phyloP scores from a whole-genome alignment of 208 protist genomes.

The Trypanosoma theileri region DNA sequence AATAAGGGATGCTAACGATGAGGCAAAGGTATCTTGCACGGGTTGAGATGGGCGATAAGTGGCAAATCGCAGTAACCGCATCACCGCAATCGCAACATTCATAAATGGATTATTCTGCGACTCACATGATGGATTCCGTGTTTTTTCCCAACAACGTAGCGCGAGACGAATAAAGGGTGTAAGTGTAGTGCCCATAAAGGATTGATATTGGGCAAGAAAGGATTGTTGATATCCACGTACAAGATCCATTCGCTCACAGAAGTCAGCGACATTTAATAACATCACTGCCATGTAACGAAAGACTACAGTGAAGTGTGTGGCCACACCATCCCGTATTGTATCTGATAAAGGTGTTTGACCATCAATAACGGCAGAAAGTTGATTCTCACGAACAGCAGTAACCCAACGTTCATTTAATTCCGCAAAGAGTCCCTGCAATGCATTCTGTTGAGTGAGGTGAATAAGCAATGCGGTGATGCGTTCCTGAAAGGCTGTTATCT shows the following conservation, averaged over 20 bases:
- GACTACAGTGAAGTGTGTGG: conserved; percentile 52
- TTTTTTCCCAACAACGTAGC: conserved; percentile 49
- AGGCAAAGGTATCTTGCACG: conserved; percentile 23
- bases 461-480: conserved; percentile 55
- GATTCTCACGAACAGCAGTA: conserved; percentile 33
- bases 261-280: conserved; percentile 76
- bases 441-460: conserved; percentile 35
- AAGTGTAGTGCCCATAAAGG: conserved; percentile 50
- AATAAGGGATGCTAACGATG: conserved; percentile 38
- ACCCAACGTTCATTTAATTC: conserved; percentile 55
- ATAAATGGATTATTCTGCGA: conserved; percentile 48
- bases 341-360: background rate
- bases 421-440: conserved; percentile 45
- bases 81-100: conserved; percentile 37
- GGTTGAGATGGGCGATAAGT: conserved; percentile 47
- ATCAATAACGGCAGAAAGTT: conserved; percentile 13
- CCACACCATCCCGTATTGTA: background rate
- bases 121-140: conserved; percentile 23
- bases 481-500: conserved; percentile 64
- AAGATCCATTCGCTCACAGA: conserved; percentile 41
- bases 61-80: conserved; percentile 66
- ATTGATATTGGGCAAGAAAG: conserved; percentile 38
- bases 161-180: conserved; percentile 65
- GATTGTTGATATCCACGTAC: conserved; percentile 46
- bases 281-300: conserved; percentile 68